A percentile compares a stretch with the other conserved stretches of the same genome.
Evolutionary conservation across 2,329 filamentous ascomycete genomes (phyloP).

Genomic region (Epichloe sibirici): DNA sequence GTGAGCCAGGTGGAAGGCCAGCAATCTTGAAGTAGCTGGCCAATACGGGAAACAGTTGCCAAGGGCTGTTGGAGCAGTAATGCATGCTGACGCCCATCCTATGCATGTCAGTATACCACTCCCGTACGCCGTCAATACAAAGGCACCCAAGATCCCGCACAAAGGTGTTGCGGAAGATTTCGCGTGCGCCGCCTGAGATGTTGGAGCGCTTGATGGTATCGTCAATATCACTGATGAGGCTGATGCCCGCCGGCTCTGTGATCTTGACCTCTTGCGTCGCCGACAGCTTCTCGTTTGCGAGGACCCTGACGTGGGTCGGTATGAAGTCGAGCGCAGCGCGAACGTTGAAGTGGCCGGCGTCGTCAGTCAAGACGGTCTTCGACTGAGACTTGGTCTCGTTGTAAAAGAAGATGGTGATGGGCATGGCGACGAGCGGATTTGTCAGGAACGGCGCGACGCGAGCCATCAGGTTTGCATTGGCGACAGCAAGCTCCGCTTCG

Average conservation of each 20-base stretch:
- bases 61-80: slow-evolving; percentile 98
- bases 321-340: slow-evolving; percentile 77
- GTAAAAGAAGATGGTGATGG: slow-evolving; percentile 92
- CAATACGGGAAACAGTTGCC: slow-evolving; percentile 89
- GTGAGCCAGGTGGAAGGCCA: slow-evolving; percentile 73
- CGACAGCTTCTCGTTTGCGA: slow-evolving; percentile 77
- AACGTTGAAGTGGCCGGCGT: slow-evolving; percentile 76
- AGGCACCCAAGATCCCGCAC: slow-evolving; percentile 73
- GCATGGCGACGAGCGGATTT: slow-evolving; percentile 61
- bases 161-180: slow-evolving; percentile 95
- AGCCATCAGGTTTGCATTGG: slow-evolving; percentile 80
- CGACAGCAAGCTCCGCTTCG: slow-evolving; percentile 61
- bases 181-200: slow-evolving; percentile 72
- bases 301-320: slow-evolving; percentile 75
- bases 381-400: slow-evolving; percentile 75
- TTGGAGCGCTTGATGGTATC: slow-evolving; percentile 96
- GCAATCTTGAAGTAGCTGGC: slow-evolving; percentile 73
- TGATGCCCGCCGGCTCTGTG: slow-evolving; percentile 69
- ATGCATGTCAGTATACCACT: slow-evolving; percentile 76
- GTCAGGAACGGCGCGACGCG: slow-evolving; percentile 83
- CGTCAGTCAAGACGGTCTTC: slow-evolving; percentile 72
- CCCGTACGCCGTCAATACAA: slow-evolving; percentile 72
- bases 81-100: slow-evolving; percentile 78
- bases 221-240: slow-evolving; percentile 93
- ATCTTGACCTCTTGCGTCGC: slow-evolving; percentile 66